A percentile compares a stretch with the other conserved stretches of the same genome.
Evolutionary conservation across 345 rosid genomes (phyloP).

Genomic region (Linum trigynum): DNA sequence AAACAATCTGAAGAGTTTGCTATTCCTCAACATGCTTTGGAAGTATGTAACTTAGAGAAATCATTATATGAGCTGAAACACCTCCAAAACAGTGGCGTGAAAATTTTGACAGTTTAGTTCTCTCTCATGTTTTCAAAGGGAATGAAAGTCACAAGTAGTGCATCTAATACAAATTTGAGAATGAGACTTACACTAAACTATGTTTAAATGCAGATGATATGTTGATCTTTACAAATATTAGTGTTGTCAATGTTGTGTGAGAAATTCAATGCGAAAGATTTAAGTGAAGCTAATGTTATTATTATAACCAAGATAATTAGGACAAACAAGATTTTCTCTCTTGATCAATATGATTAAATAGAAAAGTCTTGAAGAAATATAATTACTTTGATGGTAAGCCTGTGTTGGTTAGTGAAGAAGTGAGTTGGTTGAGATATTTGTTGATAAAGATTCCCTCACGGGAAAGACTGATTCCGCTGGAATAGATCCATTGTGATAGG

Average conservation of each 20-base stretch:
- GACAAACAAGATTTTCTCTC: neutral
- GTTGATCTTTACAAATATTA: neutral
- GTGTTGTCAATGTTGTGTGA: neutral
- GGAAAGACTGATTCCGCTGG: neutral
- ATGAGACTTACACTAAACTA: neutral
- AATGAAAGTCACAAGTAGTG: neutral
- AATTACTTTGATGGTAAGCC: neutral
- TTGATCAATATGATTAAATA: neutral
- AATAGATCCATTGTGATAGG: neutral
- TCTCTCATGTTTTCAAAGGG: neutral
- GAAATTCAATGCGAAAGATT: constrained; percentile 1
- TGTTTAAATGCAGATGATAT: too few relatives aligned
- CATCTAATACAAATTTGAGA: neutral
- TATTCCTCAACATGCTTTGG: too few relatives aligned
- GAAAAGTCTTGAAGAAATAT: neutral
- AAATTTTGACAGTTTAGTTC: neutral
- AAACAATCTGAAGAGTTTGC: too few relatives aligned
- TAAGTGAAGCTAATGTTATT: neutral
- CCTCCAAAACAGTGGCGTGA: too few relatives aligned
- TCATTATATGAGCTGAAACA: too few relatives aligned
- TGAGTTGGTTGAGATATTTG: neutral
- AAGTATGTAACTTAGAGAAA: too few relatives aligned
- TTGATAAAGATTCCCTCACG: neutral
- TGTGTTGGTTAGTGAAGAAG: neutral
- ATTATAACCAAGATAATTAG: neutral